These are phyloP conservation scores for Plasmodium vivax DNA, from an alignment of 169 alveolate genomes.

Conservation along the genomic window DNA sequence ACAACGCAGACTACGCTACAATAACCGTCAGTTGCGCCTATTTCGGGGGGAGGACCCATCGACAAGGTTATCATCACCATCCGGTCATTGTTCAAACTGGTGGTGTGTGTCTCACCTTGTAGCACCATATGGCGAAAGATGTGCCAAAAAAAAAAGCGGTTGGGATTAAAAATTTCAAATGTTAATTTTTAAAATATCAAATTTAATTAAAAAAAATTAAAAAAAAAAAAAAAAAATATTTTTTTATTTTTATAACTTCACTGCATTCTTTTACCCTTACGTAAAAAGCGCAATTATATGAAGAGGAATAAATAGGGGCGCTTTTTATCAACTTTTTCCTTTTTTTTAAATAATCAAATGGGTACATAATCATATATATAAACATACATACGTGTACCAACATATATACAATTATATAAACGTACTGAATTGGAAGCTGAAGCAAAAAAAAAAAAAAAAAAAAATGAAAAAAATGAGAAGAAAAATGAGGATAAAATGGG, in stretches of 20 bases:
- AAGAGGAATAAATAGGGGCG: neutral
- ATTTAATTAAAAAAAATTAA: slow-evolving; percentile 15
- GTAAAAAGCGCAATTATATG: neutral
- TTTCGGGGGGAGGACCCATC: neutral
- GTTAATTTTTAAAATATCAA: neutral
- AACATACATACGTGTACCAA: neutral
- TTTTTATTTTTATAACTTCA: neutral
- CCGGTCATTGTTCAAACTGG: neutral
- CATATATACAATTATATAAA: slow-evolving; percentile 4
- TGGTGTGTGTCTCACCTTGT: neutral
- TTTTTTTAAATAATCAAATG: neutral
- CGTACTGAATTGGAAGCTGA: neutral
- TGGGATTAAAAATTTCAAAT: neutral
- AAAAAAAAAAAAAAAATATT: neutral
- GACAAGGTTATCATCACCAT: neutral
- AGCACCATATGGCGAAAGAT: neutral
- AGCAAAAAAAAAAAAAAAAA: neutral
- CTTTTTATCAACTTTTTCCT: neutral
- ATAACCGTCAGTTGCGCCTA: neutral
- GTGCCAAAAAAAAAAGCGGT: neutral
- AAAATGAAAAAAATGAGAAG: too few relatives aligned
- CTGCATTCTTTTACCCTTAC: slow-evolving; percentile 3
- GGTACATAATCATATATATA: neutral
- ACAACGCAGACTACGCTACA: neutral
- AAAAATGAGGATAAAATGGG: too few relatives aligned